A percentile compares a stretch with the other conserved stretches of the same genome.
These are phyloP conservation scores for Paramecium sexaurelia DNA, from an alignment of 73 alveolate species.

Conservation along the genomic window DNA sequence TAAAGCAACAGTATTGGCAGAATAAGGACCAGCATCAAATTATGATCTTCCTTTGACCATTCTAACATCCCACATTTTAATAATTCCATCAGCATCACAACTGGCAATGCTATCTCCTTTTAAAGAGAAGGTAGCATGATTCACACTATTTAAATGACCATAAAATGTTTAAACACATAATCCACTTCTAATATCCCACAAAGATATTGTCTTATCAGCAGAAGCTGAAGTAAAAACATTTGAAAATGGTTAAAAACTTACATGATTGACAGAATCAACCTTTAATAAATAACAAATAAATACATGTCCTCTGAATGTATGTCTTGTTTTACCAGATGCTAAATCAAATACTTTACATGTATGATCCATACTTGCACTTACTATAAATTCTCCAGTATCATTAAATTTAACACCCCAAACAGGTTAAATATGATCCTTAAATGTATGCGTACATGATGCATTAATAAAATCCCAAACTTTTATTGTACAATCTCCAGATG, in stretches of 20 bases:
- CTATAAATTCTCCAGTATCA: conserved; percentile 88
- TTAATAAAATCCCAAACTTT: conserved; percentile 99
- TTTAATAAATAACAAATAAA: background rate
- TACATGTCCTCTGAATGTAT: conserved; percentile 98
- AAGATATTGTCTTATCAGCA: conserved; percentile 98
- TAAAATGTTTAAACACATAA: conserved; percentile 98
- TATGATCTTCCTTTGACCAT: conserved; percentile 96
- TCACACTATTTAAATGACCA: conserved; percentile 98
- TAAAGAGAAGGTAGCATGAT: conserved; percentile 90
- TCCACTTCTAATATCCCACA: conserved; percentile 99
- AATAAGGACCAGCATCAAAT: conserved; percentile 95
- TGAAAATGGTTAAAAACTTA: conserved; percentile 94
- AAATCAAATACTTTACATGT: conserved; percentile 96
- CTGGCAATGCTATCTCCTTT: conserved; percentile 97
- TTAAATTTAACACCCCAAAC: conserved; percentile 87
- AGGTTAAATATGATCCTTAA: conserved; percentile 98
- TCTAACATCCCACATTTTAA: conserved; percentile 99
- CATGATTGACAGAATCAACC: conserved; percentile 97
- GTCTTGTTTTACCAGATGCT: conserved; percentile 89
- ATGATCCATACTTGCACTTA: conserved; percentile 98
- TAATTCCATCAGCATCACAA: conserved; percentile 99
- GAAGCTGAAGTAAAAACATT: conserved; percentile 96
- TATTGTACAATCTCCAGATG: conserved; percentile 98
- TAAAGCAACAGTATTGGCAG: conserved; percentile 94
- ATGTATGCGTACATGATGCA: conserved; percentile 97